Conservation (phyloP, 805 yeast genomes). For the Lachancea cidri region DNA sequence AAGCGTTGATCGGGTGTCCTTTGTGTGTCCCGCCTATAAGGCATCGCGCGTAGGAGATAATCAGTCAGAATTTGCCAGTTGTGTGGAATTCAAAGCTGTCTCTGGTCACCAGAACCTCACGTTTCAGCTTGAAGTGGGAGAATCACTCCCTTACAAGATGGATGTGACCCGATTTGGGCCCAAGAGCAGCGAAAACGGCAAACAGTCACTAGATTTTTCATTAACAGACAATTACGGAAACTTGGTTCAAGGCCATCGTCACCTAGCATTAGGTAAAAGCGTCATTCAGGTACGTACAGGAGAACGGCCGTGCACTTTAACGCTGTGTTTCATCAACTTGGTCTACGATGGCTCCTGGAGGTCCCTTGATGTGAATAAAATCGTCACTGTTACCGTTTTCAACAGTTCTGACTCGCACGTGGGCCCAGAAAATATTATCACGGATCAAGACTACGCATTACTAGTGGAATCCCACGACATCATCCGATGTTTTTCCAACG, state of each 20-base stretch:
- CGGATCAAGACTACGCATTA: conserved; percentile 3
- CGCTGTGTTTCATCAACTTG: conserved; percentile 26
- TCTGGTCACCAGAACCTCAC: conserved; percentile 4
- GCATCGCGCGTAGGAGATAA: conserved; percentile 1
- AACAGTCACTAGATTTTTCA: conserved; percentile 19
- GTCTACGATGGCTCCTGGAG: conserved; percentile 35
- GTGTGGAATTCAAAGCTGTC: conserved; percentile 2
- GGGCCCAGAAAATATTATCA: neutral
- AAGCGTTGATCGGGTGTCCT: conserved; percentile 4
- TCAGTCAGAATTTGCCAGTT: conserved; percentile 1
- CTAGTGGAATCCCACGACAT: conserved; percentile 5
- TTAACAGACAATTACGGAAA: conserved; percentile 14
- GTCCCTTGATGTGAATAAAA: conserved; percentile 21
- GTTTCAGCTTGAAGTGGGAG: conserved; percentile 16
- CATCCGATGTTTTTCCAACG: conserved; percentile 6
- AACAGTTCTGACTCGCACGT: neutral
- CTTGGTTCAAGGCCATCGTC: conserved; percentile 15
- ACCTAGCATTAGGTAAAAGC: conserved; percentile 15
- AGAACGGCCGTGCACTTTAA: neutral
- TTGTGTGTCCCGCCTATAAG: conserved; percentile 7
- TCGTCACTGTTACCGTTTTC: conserved; percentile 15
- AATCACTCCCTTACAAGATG: conserved; percentile 12
- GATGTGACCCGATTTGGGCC: conserved; percentile 23
- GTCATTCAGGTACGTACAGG: conserved; percentile 12
- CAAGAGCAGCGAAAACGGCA: conserved; percentile 21